Base-by-base conservation (phyloP, 192 early-diverging fungal species). In the Umbelopsis sp. region DNA sequence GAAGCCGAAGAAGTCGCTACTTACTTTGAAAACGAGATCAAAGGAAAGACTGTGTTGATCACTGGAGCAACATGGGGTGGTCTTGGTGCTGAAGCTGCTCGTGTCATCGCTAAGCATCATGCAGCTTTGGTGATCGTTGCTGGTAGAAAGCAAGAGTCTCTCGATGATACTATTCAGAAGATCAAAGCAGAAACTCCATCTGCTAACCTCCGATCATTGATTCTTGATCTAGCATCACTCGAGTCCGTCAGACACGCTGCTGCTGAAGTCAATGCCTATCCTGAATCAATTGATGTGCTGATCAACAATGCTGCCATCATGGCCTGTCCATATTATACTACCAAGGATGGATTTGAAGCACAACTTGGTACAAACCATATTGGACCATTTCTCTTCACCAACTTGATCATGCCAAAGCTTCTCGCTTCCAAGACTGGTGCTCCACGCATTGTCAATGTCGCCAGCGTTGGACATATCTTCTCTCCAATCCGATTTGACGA, bases 361-460 rank as follows among this genome's bases (percentile, higher is more conserved):
- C 90, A 91, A 71, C 85, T 90, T 41, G 83, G 81, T 14, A 88
- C 85, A 26, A 92, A 92, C 80, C 88, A 91, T 45, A 69, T 92
- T 34, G 90, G 82, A 45, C 83, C 82, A 34, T 82, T 80, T 71
- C 75, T 67, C 1, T 74, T 87, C 52, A 84, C 77, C n/a, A 71
- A 34, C 14, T 26, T 41, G 24, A 53, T 53, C 52, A 25, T 53
- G 52, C 24, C 52, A 9, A 22, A 26, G 10, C 22, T 22, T 24
- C 75, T 76, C 62, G 73, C 74, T 38, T 53, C 26, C 24, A 53
- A 53, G 52, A 12, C 26, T 11, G 38, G 38, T 0, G 38, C 52
- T 26, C 52, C 52, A 53, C 52, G 52, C 14, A 53, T 53, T 53
- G 52, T 53, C 1, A 41, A 41, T 41, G 4, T 41, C 5, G 7